These are phyloP conservation scores for Zygosaccharomyces lentus DNA, from an alignment of 805 yeast species.

Conservation along the genomic window DNA sequence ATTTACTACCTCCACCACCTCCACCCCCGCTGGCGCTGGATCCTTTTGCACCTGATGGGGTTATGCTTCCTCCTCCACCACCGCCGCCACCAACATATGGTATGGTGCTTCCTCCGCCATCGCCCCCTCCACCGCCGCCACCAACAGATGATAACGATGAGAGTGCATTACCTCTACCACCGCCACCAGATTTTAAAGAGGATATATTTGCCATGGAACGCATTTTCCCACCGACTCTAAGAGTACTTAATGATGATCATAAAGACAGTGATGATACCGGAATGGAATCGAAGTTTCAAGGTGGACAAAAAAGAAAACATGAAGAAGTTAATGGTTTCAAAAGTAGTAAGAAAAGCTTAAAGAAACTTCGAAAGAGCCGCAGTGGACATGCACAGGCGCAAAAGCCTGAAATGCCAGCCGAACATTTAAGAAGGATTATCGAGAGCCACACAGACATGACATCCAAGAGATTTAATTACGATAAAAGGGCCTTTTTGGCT, in stretches of 20 bases:
- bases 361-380: constrained; percentile 38
- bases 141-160: constrained; percentile 22
- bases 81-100: constrained; percentile 15
- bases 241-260: constrained; percentile 5
- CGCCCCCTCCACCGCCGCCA: constrained; percentile 30
- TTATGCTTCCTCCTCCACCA: constrained; percentile 23
- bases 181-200: constrained; percentile 28
- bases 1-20: constrained; percentile 14
- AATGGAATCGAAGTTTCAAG: neutral
- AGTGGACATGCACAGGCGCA: constrained; percentile 50
- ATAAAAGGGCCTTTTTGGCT: constrained; percentile 82
- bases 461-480: constrained; percentile 70
- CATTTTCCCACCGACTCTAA: constrained; percentile 13
- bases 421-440: constrained; percentile 81
- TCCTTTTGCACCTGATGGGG: constrained; percentile 3
- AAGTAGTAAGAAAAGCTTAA: constrained; percentile 11
- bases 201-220: constrained; percentile 26
- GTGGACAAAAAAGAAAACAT: constrained; percentile 9
- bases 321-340: constrained; percentile 1
- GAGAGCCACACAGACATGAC: constrained; percentile 82
- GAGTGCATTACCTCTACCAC: constrained; percentile 37
- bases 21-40: constrained; percentile 28
- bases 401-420: constrained; percentile 87
- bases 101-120: constrained; percentile 8
- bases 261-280: neutral